Evolutionary conservation across 345 rosid genomes (phyloP).

Genomic region (Citrus maxima): DNA sequence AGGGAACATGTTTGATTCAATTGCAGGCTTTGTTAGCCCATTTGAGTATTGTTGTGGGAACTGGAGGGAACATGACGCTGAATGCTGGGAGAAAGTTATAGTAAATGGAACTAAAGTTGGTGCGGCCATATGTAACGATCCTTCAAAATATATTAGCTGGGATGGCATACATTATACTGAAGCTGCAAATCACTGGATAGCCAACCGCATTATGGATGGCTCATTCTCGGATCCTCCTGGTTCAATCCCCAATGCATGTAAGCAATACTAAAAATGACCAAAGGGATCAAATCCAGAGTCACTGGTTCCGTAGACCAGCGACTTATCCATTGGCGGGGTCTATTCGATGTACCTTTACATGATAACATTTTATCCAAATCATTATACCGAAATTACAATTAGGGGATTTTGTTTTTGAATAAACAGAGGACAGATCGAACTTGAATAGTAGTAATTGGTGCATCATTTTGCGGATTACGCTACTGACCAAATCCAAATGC

Average conservation of each 20-base stretch:
- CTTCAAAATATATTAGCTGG: constrained; percentile 32
- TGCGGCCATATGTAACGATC: constrained; percentile 18
- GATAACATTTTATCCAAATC: too few species aligned
- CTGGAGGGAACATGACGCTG: constrained; percentile 2
- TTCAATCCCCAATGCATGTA: constrained; percentile 22
- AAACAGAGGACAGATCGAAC: too few species aligned
- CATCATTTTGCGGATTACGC: too few species aligned
- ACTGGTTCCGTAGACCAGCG: too few species aligned
- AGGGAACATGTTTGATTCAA: background rate
- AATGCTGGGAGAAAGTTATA: constrained; percentile 19
- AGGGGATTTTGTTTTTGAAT: too few species aligned
- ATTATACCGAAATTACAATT: too few species aligned
- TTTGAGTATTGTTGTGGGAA: constrained; percentile 28
- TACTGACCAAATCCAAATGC: too few species aligned
- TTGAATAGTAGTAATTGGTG: too few species aligned
- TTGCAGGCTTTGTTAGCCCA: constrained; percentile 25
- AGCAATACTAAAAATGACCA: too few species aligned
- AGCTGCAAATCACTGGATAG: constrained; percentile 33
- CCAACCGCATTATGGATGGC: constrained; percentile 25
- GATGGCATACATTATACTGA: constrained; percentile 35
- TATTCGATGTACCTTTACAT: too few species aligned
- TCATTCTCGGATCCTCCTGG: constrained; percentile 28
- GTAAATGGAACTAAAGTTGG: constrained; percentile 20
- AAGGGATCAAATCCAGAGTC: too few species aligned
- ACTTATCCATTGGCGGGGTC: too few species aligned